Base-by-base conservation (phyloP, 805 yeast species). In the Candida patagonica region DNA sequence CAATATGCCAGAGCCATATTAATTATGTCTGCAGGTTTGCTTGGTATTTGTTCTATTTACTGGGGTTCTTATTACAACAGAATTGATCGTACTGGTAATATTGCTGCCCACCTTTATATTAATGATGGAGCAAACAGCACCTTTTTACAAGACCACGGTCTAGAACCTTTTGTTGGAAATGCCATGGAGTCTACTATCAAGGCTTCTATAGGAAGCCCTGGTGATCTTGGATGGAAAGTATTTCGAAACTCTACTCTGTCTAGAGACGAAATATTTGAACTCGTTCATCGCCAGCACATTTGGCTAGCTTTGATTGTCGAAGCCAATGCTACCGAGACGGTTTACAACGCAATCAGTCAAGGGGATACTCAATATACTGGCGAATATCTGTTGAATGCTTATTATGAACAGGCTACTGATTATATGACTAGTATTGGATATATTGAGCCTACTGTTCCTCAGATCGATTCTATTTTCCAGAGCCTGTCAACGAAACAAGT, bases 331-430 rank as follows among this genome's bases (percentile, higher is more conserved):
- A 65, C 76, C 4, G 49, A 49, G 19, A 53, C 62, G 26, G 54
- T 66, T 17, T 44, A 52, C 20, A 48, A 60, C 16, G 76, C 76
- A 2, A 56, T 77, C n/a, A 44, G 49, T 23, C 40, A 43, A 12
- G 25, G 60, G 5, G 36, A 40, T 6, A 40, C 50, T 5, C 56
- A 66, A 38, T 56, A 54, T 35, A 49, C 56, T 8, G 44, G 56
- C 49, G 15, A 41, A 25, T 51, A 55, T 38, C 49, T 67, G 29
- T 57, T 75, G 5, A 51, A 61, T n/a, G 57, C 65, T 5, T 53
- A 67, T 33, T 79, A 71, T 53, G 84, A 78, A 54, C 68, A 81
- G 1, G 85, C 80, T 5, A 63, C 87, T 49, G 89, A 81, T 54
- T 66, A 73, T 27, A 46, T 63, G 15, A 67, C 70, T 25, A 65